A percentile compares a stretch with the other conserved stretches of the same genome.
phyloP scores from a whole-genome alignment of 129 eudicot genomes.

The Saussurea involucrata region DNA sequence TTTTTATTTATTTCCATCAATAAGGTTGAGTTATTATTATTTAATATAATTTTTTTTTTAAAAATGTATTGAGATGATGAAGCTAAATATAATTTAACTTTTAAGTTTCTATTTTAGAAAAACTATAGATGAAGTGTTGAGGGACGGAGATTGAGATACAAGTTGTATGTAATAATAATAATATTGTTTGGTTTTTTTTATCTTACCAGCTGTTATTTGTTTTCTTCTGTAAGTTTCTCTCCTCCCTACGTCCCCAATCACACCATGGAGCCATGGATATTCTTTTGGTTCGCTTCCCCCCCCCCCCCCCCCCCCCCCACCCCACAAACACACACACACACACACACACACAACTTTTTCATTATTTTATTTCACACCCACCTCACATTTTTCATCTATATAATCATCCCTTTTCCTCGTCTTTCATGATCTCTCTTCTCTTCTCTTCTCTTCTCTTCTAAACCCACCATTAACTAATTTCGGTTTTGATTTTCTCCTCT shows the following conservation, averaged over 20 bases:
- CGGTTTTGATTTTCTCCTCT: no score
- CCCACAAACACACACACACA: no score
- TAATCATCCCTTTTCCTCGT: slow-evolving; percentile 22
- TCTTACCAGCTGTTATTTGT: slow-evolving; percentile 30
- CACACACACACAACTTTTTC: slow-evolving; percentile 20
- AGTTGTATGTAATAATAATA: no score
- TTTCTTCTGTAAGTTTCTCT: slow-evolving; percentile 12
- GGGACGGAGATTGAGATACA: neutral
- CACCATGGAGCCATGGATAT: neutral
- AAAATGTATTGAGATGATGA: no score
- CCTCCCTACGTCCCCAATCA: slow-evolving; percentile 35
- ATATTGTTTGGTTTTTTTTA: neutral
- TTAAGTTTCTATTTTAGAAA: no score
- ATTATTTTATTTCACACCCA: slow-evolving; percentile 12
- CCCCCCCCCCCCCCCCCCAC: neutral
- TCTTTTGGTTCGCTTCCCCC: slow-evolving; percentile 10
- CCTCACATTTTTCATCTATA: slow-evolving; percentile 24
- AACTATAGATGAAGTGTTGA: no score
- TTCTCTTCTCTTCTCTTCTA: neutral
- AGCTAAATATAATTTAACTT: no score
- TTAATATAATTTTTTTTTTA: no score
- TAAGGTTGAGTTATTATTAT: no score
- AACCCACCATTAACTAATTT: neutral
- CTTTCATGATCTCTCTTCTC: slow-evolving; percentile 9
- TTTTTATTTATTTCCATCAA: no score